Base-by-base conservation (phyloP, 495 filamentous ascomycete genomes). In the Lophiotrema nucula region DNA sequence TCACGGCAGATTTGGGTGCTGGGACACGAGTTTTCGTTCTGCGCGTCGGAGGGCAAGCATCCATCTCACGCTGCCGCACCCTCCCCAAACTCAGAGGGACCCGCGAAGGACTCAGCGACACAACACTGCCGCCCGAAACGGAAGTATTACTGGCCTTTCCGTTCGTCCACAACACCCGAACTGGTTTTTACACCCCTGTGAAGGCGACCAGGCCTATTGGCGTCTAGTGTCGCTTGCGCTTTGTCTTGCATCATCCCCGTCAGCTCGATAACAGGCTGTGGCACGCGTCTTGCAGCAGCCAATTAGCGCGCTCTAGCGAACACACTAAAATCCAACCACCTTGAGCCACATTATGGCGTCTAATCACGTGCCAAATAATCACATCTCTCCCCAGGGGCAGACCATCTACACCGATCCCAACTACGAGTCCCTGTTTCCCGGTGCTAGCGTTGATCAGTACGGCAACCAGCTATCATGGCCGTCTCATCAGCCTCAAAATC, bases 301-400 rank as follows among this genome's bases (percentile, higher is more conserved):
- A 56, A 62, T 56, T 33, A 62, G 47, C 35, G 2, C 12, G n/a
- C 43, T n/a, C n/a, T n/a, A n/a, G n/a, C n/a, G n/a, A n/a, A n/a
- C 39, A 43, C 31, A 35, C 15, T 15, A n/a, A n/a, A n/a, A 35
- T 35, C 31, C 31, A 15, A 8, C 15, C 31, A 8, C 8, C 31
- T 15, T 35, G 31, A 8, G 31, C 31, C 31, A 35, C 31, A 35
- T 15, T 39, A 66, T 66, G 63, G 58, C 63, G 11, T 44, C 46
- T 35, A 58, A 33, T 66, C 63, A 66, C 63, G 63, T 66, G 63
- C 53, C 47, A 35, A 44, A 38, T 58, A 47, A 60, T 37, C 46
- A 50, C 24, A 50, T 56, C 46, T 27, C 51, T n/a, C 28, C 56
- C 33, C 45, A 48, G 21, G 58, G 57, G 18, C 63, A 66, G 52